Percentiles rank a stretch among this genome's conserved stretches.
Evolutionary conservation across 2,329 filamentous ascomycete species (phyloP).

Genomic region (Ceratocystiopsis brevicomis): DNA sequence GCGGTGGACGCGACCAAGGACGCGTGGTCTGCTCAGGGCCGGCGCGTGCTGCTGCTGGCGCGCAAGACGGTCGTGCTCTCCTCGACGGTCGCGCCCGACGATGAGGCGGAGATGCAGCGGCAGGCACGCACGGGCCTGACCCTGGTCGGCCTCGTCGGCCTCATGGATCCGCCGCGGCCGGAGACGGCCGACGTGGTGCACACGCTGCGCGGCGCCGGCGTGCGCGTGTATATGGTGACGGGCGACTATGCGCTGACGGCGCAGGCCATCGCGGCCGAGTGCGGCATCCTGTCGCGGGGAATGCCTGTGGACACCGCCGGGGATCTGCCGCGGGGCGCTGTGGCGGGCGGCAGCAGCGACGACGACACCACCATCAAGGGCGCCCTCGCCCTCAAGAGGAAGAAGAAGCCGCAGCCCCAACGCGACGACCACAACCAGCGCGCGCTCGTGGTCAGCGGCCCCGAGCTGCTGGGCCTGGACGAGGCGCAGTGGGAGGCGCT

Average conservation of each 20-base stretch:
- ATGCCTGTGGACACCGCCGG: conserved; percentile 34
- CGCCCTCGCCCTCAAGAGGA: too few species aligned
- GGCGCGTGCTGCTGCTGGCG: conserved; percentile 47
- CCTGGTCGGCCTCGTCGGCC: conserved; percentile 55
- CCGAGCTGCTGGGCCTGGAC: conserved; percentile 46
- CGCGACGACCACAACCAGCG: conserved; percentile 10
- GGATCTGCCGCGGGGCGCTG: conserved; percentile 18
- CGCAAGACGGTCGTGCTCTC: conserved; percentile 30
- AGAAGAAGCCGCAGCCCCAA: conserved; percentile 1
- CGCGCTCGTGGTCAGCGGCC: conserved; percentile 44
- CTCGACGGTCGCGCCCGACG: conserved; percentile 24
- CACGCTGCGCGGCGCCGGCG: conserved; percentile 49
- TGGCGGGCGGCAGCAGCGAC: conserved; percentile 1
- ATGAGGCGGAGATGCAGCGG: conserved; percentile 37
- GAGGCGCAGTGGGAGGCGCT: conserved; percentile 51
- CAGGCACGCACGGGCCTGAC: conserved; percentile 38
- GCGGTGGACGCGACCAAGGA: conserved; percentile 43
- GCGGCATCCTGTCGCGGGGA: conserved; percentile 43
- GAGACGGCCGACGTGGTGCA: conserved; percentile 50
- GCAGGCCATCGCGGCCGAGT: conserved; percentile 51
- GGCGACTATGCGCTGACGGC: conserved; percentile 63
- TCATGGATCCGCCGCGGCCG: conserved; percentile 59
- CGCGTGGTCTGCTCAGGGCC: conserved; percentile 47
- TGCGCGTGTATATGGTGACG: conserved; percentile 68
- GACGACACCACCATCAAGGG: too few species aligned